These are phyloP conservation scores for Setaria italica DNA, from an alignment of 202 grass and related monocot genomes.

Conservation along the genomic window DNA sequence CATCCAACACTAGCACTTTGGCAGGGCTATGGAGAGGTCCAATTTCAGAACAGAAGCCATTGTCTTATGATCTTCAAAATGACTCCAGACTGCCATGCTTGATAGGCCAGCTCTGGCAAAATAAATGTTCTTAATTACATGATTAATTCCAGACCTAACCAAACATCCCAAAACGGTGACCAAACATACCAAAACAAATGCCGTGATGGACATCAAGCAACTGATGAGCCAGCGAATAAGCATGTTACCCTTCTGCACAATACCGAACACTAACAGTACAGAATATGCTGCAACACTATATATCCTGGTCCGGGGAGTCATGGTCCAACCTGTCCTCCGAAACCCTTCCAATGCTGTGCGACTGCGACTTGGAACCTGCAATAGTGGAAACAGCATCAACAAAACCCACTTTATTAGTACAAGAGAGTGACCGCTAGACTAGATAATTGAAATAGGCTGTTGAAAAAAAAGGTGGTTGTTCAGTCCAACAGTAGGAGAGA, in stretches of 20 bases:
- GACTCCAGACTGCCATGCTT: neutral
- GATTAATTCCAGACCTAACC: neutral
- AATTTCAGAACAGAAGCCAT: conserved; percentile 8
- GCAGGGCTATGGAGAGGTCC: conserved; percentile 2
- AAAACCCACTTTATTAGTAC: neutral
- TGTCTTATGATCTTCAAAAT: conserved; percentile 7
- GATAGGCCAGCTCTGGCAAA: conserved; percentile 14
- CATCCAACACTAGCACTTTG: conserved; percentile 18
- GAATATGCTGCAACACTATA: conserved; percentile 9
- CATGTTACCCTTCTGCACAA: neutral
- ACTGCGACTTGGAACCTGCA: conserved; percentile 43
- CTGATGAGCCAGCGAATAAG: neutral
- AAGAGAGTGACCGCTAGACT: neutral
- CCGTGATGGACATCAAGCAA: neutral
- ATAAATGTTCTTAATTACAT: conserved; percentile 11
- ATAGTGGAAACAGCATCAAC: conserved; percentile 27
- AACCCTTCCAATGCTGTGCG: conserved; percentile 19
- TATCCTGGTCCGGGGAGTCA: conserved; percentile 6
- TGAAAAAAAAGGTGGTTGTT: conserved; percentile 13
- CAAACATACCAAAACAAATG: conserved; percentile 7
- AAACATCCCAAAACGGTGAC: neutral
- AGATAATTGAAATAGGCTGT: conserved; percentile 16
- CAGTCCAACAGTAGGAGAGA: neutral
- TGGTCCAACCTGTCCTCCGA: conserved; percentile 22
- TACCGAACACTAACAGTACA: neutral